Evolutionary conservation across 345 rosid genomes (phyloP), one percentile per base, ranked within the genome.

Genomic region (Gossypium sturtianum): DNA sequence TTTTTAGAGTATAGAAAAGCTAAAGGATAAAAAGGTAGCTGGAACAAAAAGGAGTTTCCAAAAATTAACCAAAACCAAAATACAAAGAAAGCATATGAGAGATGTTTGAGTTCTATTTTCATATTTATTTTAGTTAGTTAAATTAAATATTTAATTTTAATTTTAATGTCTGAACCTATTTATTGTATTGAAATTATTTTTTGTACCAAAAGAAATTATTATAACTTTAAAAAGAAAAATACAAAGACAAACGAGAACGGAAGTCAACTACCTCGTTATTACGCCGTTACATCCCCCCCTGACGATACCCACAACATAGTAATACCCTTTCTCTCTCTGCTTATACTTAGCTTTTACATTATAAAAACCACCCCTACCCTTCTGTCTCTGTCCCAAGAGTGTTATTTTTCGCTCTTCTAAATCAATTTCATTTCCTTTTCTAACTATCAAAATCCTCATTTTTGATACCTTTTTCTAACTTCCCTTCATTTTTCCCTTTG

Each of bases 211-310:
- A 29, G 5, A 29, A 29, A 29, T 29, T 29, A 29, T 4, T 29
- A 29, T 29, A 29, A 29, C 38, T 4, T 29, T 4, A 29, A 73
- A 73, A 66, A 54, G 9, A 15, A 34, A 34, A 48, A 58, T 9
- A 47, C 12, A 47, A 68, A 2, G 9, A 38, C 5, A 1, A n/a
- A n/a, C 2, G 47, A 27, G 63, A 51, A 49, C 23, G 66, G 48
- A 71, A 65, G 83, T 82, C 80, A 76, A 76, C 80, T 60, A 44
- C 74, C 76, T 54, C 60, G 52, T 48, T n/a, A 23, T 20, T 5
- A 70, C 80, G 80, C 67, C 84, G 86, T 78, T 80, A 70, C 41
- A n/a, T 2, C 19, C 68, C 70, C 60, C 51, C 4, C n/a, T 17
- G 74, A 34, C 29, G 63, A 54, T 68, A 25, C 7, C 72, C 60